Conservation (phyloP, 768 basidiomycete species). For the Mrakia blollopis region DNA sequence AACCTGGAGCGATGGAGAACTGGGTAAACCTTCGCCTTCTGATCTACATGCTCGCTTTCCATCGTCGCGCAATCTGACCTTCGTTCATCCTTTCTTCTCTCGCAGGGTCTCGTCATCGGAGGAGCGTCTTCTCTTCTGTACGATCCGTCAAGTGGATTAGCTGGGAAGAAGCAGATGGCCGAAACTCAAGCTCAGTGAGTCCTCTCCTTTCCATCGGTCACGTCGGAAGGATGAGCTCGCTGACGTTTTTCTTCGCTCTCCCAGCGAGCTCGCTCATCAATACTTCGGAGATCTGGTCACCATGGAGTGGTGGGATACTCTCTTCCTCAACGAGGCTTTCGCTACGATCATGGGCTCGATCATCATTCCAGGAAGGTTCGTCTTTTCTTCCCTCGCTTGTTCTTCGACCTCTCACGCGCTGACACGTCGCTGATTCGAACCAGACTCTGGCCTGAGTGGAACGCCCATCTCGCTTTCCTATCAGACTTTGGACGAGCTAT, state of each 20-base stretch:
- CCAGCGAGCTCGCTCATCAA: constrained; percentile 67
- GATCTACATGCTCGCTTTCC: neutral
- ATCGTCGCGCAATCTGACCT: neutral
- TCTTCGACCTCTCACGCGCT: no score
- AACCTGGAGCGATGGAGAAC: constrained; percentile 53
- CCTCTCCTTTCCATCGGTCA: neutral
- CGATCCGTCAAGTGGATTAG: constrained; percentile 66
- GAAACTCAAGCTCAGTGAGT: neutral
- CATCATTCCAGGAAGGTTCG: constrained; percentile 32
- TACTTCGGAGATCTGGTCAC: constrained; percentile 73
- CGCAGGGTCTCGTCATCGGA: constrained; percentile 74
- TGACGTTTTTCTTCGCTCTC: constrained; percentile 63
- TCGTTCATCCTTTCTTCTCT: neutral
- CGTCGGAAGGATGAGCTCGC: neutral
- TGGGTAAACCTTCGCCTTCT: constrained; percentile 46
- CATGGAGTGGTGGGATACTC: constrained; percentile 87
- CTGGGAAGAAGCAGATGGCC: constrained; percentile 70
- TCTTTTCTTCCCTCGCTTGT: no score
- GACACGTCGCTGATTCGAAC: neutral
- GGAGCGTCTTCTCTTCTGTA: constrained; percentile 73
- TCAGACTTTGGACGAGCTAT: constrained; percentile 63
- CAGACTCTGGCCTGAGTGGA: constrained; percentile 62
- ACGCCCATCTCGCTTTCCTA: constrained; percentile 51
- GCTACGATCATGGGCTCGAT: constrained; percentile 56
- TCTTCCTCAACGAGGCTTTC: constrained; percentile 51